A percentile compares a stretch with the other conserved stretches of the same genome.
phyloP scores from a whole-genome alignment of 2,329 filamentous ascomycete genomes.

The Epichloe elymi region DNA sequence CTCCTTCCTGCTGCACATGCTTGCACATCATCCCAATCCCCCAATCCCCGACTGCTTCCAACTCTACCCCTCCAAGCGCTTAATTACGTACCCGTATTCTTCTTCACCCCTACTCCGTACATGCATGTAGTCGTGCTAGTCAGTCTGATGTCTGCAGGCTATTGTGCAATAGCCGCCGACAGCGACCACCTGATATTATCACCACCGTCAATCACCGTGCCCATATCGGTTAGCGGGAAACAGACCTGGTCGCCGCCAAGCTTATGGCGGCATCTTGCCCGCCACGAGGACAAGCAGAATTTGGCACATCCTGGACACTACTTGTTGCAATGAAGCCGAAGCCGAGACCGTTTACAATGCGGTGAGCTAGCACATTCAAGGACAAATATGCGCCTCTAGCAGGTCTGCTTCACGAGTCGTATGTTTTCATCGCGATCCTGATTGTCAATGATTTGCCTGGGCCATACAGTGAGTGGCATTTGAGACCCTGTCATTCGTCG shows the following conservation, averaged over 20 bases:
- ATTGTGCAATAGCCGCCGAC: constrained; percentile 1
- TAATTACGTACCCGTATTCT: background rate
- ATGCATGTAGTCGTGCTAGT: background rate
- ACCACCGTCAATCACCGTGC: background rate
- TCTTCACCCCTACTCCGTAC: background rate
- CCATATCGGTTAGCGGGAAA: background rate
- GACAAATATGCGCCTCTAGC: background rate
- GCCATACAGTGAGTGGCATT: background rate
- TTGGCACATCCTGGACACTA: constrained; percentile 1
- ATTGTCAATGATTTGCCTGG: too few species aligned
- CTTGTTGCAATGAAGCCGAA: background rate
- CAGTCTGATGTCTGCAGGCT: background rate
- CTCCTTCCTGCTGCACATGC: background rate
- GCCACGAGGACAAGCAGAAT: constrained; percentile 5
- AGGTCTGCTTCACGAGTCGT: too few species aligned
- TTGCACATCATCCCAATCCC: constrained; percentile 1
- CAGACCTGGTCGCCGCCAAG: constrained; percentile 5
- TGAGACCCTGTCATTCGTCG: background rate
- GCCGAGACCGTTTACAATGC: constrained; percentile 3
- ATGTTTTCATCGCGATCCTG: too few species aligned
- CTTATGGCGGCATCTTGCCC: background rate
- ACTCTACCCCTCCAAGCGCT: background rate
- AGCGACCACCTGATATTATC: background rate
- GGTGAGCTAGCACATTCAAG: constrained; percentile 4
- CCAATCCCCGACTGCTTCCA: background rate